phyloP scores from a whole-genome alignment of 805 yeast genomes.

The Zygosaccharomyces lentus region DNA sequence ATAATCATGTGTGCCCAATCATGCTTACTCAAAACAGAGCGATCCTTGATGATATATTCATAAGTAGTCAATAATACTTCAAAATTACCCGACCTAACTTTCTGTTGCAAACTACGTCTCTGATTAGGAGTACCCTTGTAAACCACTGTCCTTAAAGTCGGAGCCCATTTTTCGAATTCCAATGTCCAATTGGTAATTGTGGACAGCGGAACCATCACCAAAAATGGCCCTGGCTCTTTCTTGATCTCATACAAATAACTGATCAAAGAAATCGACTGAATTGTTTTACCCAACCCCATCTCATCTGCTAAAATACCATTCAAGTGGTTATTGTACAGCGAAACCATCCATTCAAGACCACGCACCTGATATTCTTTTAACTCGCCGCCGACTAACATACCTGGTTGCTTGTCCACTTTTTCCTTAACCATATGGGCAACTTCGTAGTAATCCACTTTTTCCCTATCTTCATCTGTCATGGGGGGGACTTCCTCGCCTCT shows the following conservation, averaged over 20 bases:
- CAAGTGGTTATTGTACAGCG: slow-evolving; percentile 86
- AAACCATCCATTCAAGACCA: slow-evolving; percentile 99
- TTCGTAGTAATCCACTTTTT: slow-evolving; percentile 72
- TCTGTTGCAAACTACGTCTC: slow-evolving; percentile 61
- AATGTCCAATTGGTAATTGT: slow-evolving; percentile 82
- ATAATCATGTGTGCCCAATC: slow-evolving; percentile 84
- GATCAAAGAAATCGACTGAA: slow-evolving; percentile 72
- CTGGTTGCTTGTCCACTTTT: slow-evolving; percentile 60
- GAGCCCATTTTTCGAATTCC: slow-evolving; percentile 88
- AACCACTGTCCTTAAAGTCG: slow-evolving; percentile 62
- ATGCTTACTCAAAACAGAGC: slow-evolving; percentile 62
- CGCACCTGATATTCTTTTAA: slow-evolving; percentile 80
- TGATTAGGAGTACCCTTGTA: slow-evolving; percentile 76
- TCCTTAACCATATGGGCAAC: slow-evolving; percentile 77
- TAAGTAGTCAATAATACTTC: slow-evolving; percentile 75
- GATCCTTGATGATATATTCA: slow-evolving; percentile 75
- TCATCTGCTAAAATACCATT: slow-evolving; percentile 98
- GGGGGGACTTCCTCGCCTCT: slow-evolving; percentile 36
- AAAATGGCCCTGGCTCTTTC: slow-evolving; percentile 61
- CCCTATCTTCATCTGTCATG: slow-evolving; percentile 49
- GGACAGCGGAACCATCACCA: slow-evolving; percentile 78
- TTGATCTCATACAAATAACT: slow-evolving; percentile 67
- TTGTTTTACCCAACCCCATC: slow-evolving; percentile 98
- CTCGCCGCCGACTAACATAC: slow-evolving; percentile 68
- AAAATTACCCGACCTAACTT: slow-evolving; percentile 64